Conservation (phyloP, 2,329 filamentous ascomycete genomes). For the Aureobasidium uvarum region DNA sequence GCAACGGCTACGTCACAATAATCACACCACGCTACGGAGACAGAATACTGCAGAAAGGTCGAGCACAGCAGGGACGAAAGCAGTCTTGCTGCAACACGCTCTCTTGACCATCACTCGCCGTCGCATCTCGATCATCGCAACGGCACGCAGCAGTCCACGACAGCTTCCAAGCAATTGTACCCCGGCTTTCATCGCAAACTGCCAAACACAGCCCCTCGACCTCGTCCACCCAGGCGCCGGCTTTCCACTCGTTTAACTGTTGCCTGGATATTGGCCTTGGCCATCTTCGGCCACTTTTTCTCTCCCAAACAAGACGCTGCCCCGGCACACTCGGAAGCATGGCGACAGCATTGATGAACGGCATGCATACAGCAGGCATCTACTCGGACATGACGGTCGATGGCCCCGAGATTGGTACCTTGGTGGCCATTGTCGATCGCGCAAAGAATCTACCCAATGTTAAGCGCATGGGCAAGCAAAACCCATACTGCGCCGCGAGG, state of each 20-base stretch:
- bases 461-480: slow-evolving; percentile 97
- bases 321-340: slow-evolving; percentile 36
- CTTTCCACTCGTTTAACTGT: neutral
- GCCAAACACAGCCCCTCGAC: slow-evolving; percentile 25
- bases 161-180: slow-evolving; percentile 14
- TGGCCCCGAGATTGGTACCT: slow-evolving; percentile 86
- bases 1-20: slow-evolving; percentile 25
- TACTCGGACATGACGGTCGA: slow-evolving; percentile 93
- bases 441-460: slow-evolving; percentile 96
- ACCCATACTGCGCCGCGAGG: slow-evolving; percentile 91
- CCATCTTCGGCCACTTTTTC: neutral
- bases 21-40: neutral
- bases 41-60: neutral
- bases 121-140: slow-evolving; percentile 1
- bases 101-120: neutral
- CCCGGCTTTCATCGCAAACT: slow-evolving; percentile 17
- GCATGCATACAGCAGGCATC: slow-evolving; percentile 78
- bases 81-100: neutral
- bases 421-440: slow-evolving; percentile 88
- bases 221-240: slow-evolving; percentile 8
- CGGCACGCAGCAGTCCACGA: slow-evolving; percentile 2
- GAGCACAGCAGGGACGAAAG: neutral
- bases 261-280: neutral
- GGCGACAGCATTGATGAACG: slow-evolving; percentile 26
- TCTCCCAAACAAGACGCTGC: slow-evolving; percentile 28